Conservation (phyloP, 306 rosid species). For the Castanospermum australe region DNA sequence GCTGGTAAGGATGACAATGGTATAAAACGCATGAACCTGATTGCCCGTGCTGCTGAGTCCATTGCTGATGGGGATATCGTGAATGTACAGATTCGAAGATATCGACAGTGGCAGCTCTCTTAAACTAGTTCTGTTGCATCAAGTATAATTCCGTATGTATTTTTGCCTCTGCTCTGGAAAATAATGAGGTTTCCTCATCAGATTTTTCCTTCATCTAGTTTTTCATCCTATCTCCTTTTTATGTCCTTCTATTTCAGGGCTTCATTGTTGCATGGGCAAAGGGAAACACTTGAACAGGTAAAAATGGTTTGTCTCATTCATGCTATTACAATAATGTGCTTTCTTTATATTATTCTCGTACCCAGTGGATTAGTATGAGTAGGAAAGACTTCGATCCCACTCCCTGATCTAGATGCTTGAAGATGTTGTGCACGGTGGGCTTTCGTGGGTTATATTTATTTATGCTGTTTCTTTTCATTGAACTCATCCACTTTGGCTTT, state of each 20-base stretch:
- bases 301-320: slow-evolving; percentile 29
- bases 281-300: slow-evolving; percentile 87
- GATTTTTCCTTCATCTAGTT: slow-evolving; percentile 15
- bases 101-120: slow-evolving; percentile 98
- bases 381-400: not conserved
- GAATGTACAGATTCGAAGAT: slow-evolving; percentile 90
- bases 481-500: not conserved
- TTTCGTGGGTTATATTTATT: slow-evolving; percentile 2
- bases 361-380: not conserved
- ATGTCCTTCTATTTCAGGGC: slow-evolving; percentile 56
- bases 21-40: slow-evolving; percentile 73
- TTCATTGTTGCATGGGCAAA: slow-evolving; percentile 77
- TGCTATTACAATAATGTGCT: slow-evolving; percentile 22
- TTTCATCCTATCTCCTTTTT: slow-evolving; percentile 6
- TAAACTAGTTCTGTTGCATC: slow-evolving; percentile 77
- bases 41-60: slow-evolving; percentile 92
- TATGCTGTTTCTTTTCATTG: not conserved
- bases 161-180: slow-evolving; percentile 33
- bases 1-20: slow-evolving; percentile 76
- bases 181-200: not conserved
- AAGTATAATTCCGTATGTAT: slow-evolving; percentile 82
- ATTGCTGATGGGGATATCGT: slow-evolving; percentile 91
- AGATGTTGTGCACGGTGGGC: not conserved
- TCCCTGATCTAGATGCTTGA: slow-evolving; percentile 10
- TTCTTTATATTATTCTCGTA: slow-evolving; percentile 1